phyloP scores from a whole-genome alignment of 495 filamentous ascomycete species.

The Lichenothelia convexa region DNA sequence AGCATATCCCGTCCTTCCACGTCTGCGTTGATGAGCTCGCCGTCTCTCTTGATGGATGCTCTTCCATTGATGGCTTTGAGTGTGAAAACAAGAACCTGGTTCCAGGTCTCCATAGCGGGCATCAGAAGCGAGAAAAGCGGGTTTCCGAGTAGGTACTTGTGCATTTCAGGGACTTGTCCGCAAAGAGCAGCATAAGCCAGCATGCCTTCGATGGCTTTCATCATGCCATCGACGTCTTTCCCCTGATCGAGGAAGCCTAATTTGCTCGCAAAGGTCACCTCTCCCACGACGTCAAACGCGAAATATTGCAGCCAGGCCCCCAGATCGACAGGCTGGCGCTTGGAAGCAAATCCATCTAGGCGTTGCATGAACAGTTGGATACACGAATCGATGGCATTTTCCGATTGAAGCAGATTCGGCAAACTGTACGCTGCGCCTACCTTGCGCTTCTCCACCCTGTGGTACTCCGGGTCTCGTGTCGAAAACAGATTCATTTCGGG shows the following conservation, averaged over 20 bases:
- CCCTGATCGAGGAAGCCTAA: conserved; percentile 10
- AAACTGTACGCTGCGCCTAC: conserved; percentile 21
- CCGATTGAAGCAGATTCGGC: conserved; percentile 18
- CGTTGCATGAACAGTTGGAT: conserved; percentile 14
- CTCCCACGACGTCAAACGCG: conserved; percentile 28
- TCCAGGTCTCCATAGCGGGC: conserved; percentile 21
- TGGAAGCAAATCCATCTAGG: conserved; percentile 8
- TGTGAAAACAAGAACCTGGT: conserved; percentile 18
- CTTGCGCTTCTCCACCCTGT: conserved; percentile 17
- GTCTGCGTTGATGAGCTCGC: conserved; percentile 11
- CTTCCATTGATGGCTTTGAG: conserved; percentile 10
- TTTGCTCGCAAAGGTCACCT: conserved; percentile 13
- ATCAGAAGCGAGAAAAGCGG: conserved; percentile 21
- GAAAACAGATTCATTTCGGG: conserved; percentile 22
- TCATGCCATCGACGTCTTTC: conserved; percentile 9
- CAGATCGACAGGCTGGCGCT: conserved; percentile 19
- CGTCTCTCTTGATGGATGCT: conserved; percentile 19
- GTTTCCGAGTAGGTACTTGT: conserved; percentile 19
- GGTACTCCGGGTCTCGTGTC: conserved; percentile 14
- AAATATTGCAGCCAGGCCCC: conserved; percentile 30
- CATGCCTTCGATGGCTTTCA: conserved; percentile 13
- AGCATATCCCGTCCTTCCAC: conserved; percentile 16
- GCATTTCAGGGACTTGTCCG: conserved; percentile 21
- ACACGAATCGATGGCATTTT: conserved; percentile 21
- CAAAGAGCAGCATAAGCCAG: conserved; percentile 15